Conservation (phyloP, 2,329 filamentous ascomycete species). For the Leptographium wingfieldii region DNA sequence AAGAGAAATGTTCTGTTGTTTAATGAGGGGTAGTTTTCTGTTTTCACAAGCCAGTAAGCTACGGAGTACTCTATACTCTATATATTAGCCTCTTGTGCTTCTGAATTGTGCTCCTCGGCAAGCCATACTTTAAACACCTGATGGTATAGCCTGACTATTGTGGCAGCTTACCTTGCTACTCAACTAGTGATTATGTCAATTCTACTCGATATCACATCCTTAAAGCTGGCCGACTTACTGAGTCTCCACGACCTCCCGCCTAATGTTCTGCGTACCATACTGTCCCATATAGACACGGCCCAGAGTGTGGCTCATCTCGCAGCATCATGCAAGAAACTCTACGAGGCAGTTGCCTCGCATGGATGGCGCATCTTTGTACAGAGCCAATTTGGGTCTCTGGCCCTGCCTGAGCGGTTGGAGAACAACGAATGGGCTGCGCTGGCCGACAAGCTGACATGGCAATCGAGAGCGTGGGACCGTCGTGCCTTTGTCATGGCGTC, state of each 20-base stretch:
- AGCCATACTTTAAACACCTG: too few species aligned
- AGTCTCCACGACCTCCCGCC: background rate
- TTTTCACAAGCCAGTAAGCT: too few species aligned
- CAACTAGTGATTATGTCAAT: background rate
- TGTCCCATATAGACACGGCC: conserved; percentile 34
- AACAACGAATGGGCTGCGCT: conserved; percentile 21
- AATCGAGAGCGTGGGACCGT: conserved; percentile 40
- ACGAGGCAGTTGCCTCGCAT: conserved; percentile 24
- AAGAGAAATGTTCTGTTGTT: too few species aligned
- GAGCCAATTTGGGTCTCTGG: conserved; percentile 28
- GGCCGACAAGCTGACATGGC: conserved; percentile 33
- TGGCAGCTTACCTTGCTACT: too few species aligned
- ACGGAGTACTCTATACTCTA: too few species aligned
- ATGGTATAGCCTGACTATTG: too few species aligned
- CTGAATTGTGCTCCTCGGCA: too few species aligned
- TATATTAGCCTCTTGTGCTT: too few species aligned
- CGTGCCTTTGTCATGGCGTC: conserved; percentile 28
- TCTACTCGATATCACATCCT: background rate
- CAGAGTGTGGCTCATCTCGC: conserved; percentile 31
- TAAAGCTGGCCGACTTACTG: background rate
- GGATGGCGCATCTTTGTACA: conserved; percentile 39
- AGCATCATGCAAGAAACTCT: conserved; percentile 24
- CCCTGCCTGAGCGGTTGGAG: conserved; percentile 16
- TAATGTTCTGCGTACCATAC: conserved; percentile 32
- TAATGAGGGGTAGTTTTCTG: too few species aligned